Base-by-base conservation (phyloP, 2,329 filamentous ascomycete species). In the Aspergillus neoniger region DNA sequence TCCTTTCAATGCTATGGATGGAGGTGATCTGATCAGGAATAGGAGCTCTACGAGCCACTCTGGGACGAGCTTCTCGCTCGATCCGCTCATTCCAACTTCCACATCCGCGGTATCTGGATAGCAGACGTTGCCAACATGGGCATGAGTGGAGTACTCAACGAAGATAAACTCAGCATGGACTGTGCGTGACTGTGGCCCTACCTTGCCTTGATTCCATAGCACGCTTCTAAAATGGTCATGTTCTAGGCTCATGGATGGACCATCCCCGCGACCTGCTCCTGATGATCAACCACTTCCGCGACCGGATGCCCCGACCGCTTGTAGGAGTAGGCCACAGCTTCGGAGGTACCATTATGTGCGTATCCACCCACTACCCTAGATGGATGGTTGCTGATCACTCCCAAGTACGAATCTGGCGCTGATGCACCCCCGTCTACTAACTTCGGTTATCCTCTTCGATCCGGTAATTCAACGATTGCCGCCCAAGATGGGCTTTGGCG, bases 21-120 rank as follows among this genome's bases (percentile, higher is more conserved):
- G 3, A 14, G 3, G 5, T 12, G 1, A 8, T 3, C 19, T 44
- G 10, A 44, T 7, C 2, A 21, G 4, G n/a, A 2, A 14, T 50
- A 91, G 88, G 91, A 96, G 79, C 76, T 96, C 1, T 96, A 96
- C 72, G 92, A 96, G 70, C 89, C 92, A 0, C 78, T 96, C 0
- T 96, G 91, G 89, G 89, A 91, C 60, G 91, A 95, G 51, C 79
- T 96, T 2, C 80, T 88, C 64, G 74, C 80, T 25, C 77, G 80
- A 36, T 78, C 85, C 6, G 80, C 82, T 63, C 72, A 76, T 21
- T 76, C 80, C 36, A 85, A 84, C 38, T 83, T 93, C 65, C 81
- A 82, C 4, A 89, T 96, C 67, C 85, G 91, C 58, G 81, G 83
- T 5, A 64, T 64, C 25, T 64, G 62, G 62, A 64, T 64, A 3